Percentiles rank a stretch among this genome's conserved stretches.
Conservation (phyloP, 2,329 filamentous ascomycete species). For the Colletotrichum lindemuthianum region DNA sequence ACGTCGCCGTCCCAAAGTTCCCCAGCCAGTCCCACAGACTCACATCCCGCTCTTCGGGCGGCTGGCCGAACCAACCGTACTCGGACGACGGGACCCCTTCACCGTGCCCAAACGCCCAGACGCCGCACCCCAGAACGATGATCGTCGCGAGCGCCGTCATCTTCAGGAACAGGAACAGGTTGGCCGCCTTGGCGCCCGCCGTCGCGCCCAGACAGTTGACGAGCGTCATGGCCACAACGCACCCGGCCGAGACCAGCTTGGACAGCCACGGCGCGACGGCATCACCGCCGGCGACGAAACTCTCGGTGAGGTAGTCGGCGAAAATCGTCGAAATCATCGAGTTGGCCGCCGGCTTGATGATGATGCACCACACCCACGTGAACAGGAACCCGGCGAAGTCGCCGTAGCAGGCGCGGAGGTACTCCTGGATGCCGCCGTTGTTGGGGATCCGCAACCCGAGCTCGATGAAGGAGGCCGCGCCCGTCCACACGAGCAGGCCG, state of each 20-base stretch:
- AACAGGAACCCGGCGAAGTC: constrained; percentile 54
- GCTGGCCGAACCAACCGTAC: constrained; percentile 43
- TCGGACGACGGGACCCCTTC: constrained; percentile 48
- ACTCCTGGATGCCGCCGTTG: constrained; percentile 58
- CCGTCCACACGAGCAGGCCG: constrained; percentile 58
- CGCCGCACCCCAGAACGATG: constrained; percentile 38
- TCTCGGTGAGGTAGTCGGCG: constrained; percentile 50
- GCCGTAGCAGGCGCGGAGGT: constrained; percentile 53
- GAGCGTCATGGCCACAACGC: constrained; percentile 50
- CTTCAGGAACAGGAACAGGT: constrained; percentile 52
- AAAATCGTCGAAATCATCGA: constrained; percentile 56
- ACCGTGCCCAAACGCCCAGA: constrained; percentile 45
- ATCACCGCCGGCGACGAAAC: constrained; percentile 40
- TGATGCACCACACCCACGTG: constrained; percentile 55
- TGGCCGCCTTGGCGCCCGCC: constrained; percentile 50
- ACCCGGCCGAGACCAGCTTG: constrained; percentile 50
- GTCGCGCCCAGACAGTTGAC: constrained; percentile 55
- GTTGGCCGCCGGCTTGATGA: constrained; percentile 55
- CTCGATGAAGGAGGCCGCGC: constrained; percentile 58
- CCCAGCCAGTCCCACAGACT: constrained; percentile 51
- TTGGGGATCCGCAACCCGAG: constrained; percentile 55
- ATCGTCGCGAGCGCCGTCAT: constrained; percentile 34
- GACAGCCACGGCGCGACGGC: constrained; percentile 40
- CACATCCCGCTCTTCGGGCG: constrained; percentile 31
- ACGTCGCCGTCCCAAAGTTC: constrained; percentile 51